Percentiles rank a stretch among this genome's conserved stretches.
phyloP scores from a whole-genome alignment of 768 basidiomycete species.

The Grammothele lineata region DNA sequence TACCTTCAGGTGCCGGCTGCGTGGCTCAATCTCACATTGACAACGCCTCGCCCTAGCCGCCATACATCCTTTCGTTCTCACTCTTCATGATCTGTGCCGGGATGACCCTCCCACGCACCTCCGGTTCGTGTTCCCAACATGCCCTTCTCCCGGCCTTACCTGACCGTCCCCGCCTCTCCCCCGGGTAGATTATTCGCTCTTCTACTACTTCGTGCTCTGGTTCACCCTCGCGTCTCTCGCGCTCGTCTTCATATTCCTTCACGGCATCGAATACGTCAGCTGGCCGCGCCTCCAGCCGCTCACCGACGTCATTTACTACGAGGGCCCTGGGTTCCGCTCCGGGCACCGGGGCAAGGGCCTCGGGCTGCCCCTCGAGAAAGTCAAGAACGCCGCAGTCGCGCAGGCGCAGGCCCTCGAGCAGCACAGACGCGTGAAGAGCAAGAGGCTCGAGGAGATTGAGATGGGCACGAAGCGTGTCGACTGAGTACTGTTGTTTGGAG shows the following conservation, averaged over 20 bases:
- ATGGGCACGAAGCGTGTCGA: constrained; percentile 78
- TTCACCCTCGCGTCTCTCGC: constrained; percentile 57
- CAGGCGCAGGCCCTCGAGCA: constrained; percentile 29
- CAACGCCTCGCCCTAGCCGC: constrained; percentile 56
- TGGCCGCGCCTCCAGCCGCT: constrained; percentile 89
- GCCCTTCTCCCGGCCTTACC: not conserved
- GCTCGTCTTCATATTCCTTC: constrained; percentile 67
- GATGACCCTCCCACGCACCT: constrained; percentile 79
- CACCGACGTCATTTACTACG: constrained; percentile 77
- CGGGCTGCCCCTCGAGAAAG: constrained; percentile 32
- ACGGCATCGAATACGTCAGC: constrained; percentile 92
- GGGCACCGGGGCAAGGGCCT: constrained; percentile 74
- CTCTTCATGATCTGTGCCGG: constrained; percentile 87
- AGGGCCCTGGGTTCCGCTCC: constrained; percentile 84
- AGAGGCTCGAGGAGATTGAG: constrained; percentile 67
- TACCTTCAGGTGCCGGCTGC: constrained; percentile 16
- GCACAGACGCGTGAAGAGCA: constrained; percentile 26
- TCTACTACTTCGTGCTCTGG: constrained; percentile 85
- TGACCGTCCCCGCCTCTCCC: constrained; percentile 3
- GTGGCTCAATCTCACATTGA: not conserved
- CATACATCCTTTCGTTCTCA: constrained; percentile 75
- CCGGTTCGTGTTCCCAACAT: constrained; percentile 53
- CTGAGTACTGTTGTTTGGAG: constrained; percentile 24
- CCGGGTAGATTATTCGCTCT: constrained; percentile 72
- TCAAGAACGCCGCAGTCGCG: constrained; percentile 32